Percentiles rank a stretch among this genome's conserved stretches.
Evolutionary conservation across 2,329 filamentous ascomycete genomes (phyloP).

Genomic region (Fusarium nanum): DNA sequence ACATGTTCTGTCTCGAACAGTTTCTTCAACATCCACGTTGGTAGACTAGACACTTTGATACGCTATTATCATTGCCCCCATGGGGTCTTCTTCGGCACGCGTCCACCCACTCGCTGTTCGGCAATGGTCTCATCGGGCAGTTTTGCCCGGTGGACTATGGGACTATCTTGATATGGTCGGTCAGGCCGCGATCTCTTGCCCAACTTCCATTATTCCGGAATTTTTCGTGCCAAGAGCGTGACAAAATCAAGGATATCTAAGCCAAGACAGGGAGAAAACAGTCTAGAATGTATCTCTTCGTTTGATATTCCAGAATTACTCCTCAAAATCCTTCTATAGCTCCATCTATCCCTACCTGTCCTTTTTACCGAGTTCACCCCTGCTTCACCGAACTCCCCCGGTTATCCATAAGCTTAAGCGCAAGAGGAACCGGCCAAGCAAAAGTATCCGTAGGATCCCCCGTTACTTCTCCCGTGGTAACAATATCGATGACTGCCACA

Average conservation of each 20-base stretch:
- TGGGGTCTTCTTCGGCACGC: neutral
- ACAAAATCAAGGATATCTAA: neutral
- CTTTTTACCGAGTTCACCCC: rapidly evolving
- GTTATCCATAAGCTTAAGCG: slow-evolving; percentile 20
- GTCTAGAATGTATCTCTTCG: neutral
- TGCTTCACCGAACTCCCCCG: neutral
- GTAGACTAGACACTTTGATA: neutral
- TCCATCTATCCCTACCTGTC: neutral
- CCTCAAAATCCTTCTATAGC: too few relatives aligned
- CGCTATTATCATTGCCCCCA: neutral
- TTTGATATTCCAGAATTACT: neutral
- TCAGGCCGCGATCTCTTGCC: neutral
- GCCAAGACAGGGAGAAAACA: neutral
- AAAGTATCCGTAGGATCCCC: slow-evolving; percentile 46
- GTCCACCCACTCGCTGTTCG: neutral
- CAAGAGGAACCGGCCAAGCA: slow-evolving; percentile 52
- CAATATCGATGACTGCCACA: slow-evolving; percentile 53
- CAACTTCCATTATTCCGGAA: neutral
- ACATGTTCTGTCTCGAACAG: neutral
- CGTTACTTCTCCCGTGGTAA: slow-evolving; percentile 50
- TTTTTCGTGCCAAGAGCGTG: neutral
- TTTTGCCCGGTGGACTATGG: neutral
- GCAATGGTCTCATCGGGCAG: neutral
- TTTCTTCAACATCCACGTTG: neutral
- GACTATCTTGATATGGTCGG: neutral